Percentiles rank a stretch among this genome's conserved stretches.
phyloP scores from a whole-genome alignment of 2,329 filamentous ascomycete species.

The Paecilomyces dactylethromorphus region DNA sequence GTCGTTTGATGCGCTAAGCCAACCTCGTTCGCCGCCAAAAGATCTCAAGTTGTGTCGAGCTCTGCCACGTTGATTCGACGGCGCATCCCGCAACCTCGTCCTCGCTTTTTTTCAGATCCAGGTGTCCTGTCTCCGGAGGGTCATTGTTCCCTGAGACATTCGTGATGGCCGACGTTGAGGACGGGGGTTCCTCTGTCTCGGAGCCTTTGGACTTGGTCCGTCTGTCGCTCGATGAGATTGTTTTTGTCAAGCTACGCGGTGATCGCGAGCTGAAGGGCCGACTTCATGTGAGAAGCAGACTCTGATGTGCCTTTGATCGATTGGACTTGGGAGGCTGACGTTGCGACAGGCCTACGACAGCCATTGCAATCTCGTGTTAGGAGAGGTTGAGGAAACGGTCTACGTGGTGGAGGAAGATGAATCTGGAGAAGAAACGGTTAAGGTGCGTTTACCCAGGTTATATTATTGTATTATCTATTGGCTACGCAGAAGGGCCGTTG shows the following conservation, averaged over 20 bases:
- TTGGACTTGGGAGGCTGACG: conserved; percentile 4
- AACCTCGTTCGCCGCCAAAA: not conserved
- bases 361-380: conserved; percentile 93
- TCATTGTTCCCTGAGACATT: not conserved
- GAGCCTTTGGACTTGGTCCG: conserved; percentile 95
- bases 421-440: conserved; percentile 66
- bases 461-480: not conserved
- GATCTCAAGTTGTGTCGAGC: not conserved
- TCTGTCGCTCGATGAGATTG: conserved; percentile 87
- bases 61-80: not conserved
- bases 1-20: not conserved
- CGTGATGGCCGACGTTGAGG: conserved; percentile 75
- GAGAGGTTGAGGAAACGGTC: conserved; percentile 95
- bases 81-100: not conserved
- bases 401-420: conserved; percentile 86
- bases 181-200: conserved; percentile 65
- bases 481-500: not conserved
- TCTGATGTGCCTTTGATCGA: not conserved
- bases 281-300: conserved; percentile 64
- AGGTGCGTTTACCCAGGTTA: conserved; percentile 45
- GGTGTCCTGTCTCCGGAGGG: not conserved
- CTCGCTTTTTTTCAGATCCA: not conserved
- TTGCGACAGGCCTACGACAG: conserved; percentile 81
- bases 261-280: conserved; percentile 93
- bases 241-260: conserved; percentile 94